Base-by-base conservation (phyloP, 148 eudicot species). In the Vaccinium vitisidaea region DNA sequence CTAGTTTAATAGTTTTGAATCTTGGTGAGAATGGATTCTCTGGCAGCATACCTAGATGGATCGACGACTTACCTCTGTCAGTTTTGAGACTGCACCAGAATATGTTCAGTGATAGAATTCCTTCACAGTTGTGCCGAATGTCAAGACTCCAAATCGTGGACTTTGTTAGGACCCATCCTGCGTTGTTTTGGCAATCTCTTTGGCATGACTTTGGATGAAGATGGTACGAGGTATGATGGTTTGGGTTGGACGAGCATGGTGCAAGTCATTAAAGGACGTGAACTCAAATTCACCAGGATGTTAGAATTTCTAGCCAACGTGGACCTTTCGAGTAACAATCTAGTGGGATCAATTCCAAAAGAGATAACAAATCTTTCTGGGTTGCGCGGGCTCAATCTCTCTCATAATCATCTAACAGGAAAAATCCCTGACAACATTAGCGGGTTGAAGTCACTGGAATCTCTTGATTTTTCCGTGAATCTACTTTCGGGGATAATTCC, bases 241-340 rank as follows among this genome's bases (percentile, higher is more conserved):
- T 27, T n/a, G 55, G 30, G 30, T 30, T 30, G 52, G 4, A 65
- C n/a, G 11, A 25, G 13, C 71, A 53, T 65, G 3, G 48, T 8
- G 55, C 79, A 79, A 55, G 79, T 81, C 32, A 36, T 85, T 23
- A 87, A 85, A 87, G 86, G 91, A 48, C 59, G 21, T 3, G 78
- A 56, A n/a, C 80, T 54, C 7, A 25, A 52, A 21, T 89, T 69
- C 83, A 85, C 88, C 19, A 56, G 58, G 2, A 81, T 36, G 0
- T 75, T 85, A 18, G 70, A 21, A 74, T 23, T 39, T 3, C 67
- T 87, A 2, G 65, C 61, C 5, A 84, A 83, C 81, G 59, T 86
- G 27, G 93, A 90, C 76, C 92, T 92, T 75, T 92, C 93, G 1
- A 61, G 87, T 58, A 91, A 91, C 52, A 58, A 83, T 79, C 84